A percentile compares a stretch with the other conserved stretches of the same genome.
phyloP scores from a whole-genome alignment of 805 yeast genomes.

The Scheffersomyces spartinae region DNA sequence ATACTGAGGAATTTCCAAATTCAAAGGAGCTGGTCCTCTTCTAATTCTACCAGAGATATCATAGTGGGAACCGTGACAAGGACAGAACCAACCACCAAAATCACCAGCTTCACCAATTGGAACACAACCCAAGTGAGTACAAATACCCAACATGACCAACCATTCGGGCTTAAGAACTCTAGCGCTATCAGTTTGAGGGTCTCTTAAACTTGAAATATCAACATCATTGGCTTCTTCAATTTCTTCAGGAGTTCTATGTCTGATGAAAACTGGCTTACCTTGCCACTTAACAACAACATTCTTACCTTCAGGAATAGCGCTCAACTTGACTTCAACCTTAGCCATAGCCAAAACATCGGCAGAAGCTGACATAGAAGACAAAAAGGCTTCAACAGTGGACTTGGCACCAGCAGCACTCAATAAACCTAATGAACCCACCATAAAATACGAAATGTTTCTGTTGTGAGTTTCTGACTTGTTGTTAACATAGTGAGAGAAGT shows the following conservation, averaged over 20 bases:
- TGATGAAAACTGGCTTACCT: slow-evolving; percentile 98
- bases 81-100: slow-evolving; percentile 99
- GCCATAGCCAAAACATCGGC: slow-evolving; percentile 99
- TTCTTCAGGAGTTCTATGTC: slow-evolving; percentile 94
- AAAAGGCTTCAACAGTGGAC: slow-evolving; percentile 88
- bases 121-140: slow-evolving; percentile 99
- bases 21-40: slow-evolving; percentile 99
- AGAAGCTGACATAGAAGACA: slow-evolving; percentile 91
- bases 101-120: slow-evolving; percentile 99
- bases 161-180: slow-evolving; percentile 97
- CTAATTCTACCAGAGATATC: slow-evolving; percentile 99
- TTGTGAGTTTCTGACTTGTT: slow-evolving; percentile 53
- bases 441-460: slow-evolving; percentile 88
- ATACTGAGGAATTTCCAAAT: slow-evolving; percentile 92
- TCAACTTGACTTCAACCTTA: slow-evolving; percentile 92
- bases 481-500: slow-evolving; percentile 72
- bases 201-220: slow-evolving; percentile 72
- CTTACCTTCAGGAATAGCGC: slow-evolving; percentile 93
- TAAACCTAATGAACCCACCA: slow-evolving; percentile 93
- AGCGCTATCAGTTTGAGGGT: slow-evolving; percentile 86
- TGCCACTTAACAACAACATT: slow-evolving; percentile 99
- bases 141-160: slow-evolving; percentile 98
- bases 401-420: slow-evolving; percentile 90
- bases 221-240: slow-evolving; percentile 88
- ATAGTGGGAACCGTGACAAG: slow-evolving; percentile 99